Conservation (phyloP, 176 grass and related monocot species). For the Triticum timopheevii region DNA sequence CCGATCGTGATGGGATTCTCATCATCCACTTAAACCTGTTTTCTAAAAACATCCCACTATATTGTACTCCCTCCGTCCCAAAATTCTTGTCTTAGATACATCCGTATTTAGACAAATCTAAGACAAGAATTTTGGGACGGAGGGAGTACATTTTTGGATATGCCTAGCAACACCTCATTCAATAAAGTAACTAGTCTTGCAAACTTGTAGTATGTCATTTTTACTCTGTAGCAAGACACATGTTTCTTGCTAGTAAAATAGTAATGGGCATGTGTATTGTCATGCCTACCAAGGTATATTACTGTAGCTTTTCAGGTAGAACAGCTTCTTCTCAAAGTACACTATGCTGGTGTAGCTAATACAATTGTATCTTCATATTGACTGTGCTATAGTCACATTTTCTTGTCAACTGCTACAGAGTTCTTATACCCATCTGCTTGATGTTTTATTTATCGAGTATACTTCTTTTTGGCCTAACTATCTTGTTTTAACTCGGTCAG, state of each 20-base stretch:
- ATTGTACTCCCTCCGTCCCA: background rate
- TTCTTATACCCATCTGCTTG: constrained; percentile 5
- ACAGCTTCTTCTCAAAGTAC: constrained; percentile 15
- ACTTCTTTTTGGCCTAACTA: constrained; percentile 37
- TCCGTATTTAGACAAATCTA: too few species aligned
- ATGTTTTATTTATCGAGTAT: constrained; percentile 22
- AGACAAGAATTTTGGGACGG: too few species aligned
- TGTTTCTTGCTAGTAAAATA: background rate
- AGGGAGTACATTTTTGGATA: background rate
- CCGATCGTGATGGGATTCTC: background rate
- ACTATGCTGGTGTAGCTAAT: background rate
- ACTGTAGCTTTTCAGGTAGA: constrained; percentile 13
- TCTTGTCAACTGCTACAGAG: background rate
- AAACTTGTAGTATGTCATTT: background rate
- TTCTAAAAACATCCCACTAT: background rate
- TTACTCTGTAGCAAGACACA: background rate
- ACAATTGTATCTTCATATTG: constrained; percentile 14
- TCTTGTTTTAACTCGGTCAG: constrained; percentile 53
- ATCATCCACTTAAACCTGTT: background rate
- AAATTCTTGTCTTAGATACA: too few species aligned
- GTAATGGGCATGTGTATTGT: background rate
- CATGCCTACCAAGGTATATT: background rate
- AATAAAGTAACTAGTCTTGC: background rate
- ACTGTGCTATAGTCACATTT: background rate
- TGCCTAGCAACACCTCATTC: background rate